Evolutionary conservation across 495 filamentous ascomycete species (phyloP), one percentile per base, ranked within the genome.

Genomic region (Bathelium albidoporum): DNA sequence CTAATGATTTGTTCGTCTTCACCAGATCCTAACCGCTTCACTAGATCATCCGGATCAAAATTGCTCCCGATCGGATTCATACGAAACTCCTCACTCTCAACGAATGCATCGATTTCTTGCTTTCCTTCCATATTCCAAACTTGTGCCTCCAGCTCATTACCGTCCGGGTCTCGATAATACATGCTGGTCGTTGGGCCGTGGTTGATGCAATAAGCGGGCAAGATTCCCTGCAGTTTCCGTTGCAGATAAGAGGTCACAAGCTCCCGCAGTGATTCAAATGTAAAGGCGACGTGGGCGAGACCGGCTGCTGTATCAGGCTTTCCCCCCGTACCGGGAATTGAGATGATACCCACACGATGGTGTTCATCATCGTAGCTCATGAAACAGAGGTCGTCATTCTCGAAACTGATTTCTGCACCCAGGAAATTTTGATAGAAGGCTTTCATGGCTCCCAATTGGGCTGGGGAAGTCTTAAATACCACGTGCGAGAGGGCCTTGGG

Each of bases 141-240:
- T 62, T 79, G 76, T 1, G 69, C 76, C 68, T 81, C 79, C 39
- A 80, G 62, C 53, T 61, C 39, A 66, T 81, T 81, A 7, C 77
- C 77, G 61, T 81, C 79, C 18, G 78, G 78, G 59, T 81, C 79
- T 20, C 65, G 64, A 62, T 80, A 79, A 62, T 79, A 81, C 2
- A 81, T 71, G 44, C 71, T 75, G 1, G 70, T 78, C 2, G 74
- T 79, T 0, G 70, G 67, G 2, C 78, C 79, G 59, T 81, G 79
- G 61, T 80, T 79, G 24, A 79, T 71, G 55, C 67, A 73, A 75
- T 74, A 78, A 10, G 65, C n/a, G 0, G 78, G 78, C 39, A 70
- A 18, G n/a, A 79, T 74, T 0, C 73, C 76, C 18, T 65, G 66
- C 0, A 66, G 64, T 62, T 74, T 75, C 10, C 73, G 67, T 36